Evolutionary conservation across 1,284 basidiomycete genomes (phyloP), one percentile per base, ranked within the genome.

Genomic region (Boletus semigastroideus): DNA sequence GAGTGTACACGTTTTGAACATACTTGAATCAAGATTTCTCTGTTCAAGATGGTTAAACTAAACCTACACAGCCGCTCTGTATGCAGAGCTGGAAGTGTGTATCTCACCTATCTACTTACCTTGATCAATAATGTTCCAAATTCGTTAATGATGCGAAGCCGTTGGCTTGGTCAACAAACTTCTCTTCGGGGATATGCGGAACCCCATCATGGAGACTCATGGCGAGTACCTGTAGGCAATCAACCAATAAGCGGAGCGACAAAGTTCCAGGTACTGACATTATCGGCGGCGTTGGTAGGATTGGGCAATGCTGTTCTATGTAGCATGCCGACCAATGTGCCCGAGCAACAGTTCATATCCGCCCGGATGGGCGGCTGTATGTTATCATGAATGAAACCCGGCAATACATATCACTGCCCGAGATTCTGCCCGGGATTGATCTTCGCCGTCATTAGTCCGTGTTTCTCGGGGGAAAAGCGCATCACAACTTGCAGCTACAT

Each of bases 251-350:
- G 17, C 6, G 25, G 13, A 27, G 25, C 13, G 14, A 52, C 8
- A 27, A 50, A 16, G 39, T 25, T 9, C 17, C 22, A 27, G 34
- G 17, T 19, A 41, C 82, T 50, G 64, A 85, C 83, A 63, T 87
- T 87, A 73, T 91, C 87, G 3, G 91, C 90, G 34, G 90, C 90
- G 64, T 92, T 92, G 19, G 87, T 92, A 68, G 94, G 92, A 60
- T 93, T 88, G 68, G 93, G 92, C 7, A 93, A 94, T 2, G 90
- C 90, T 0, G 88, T n/a, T n/a, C n/a, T n/a, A 87, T 1, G 91
- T 92, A 9, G 88, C 91, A 64, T 94, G 92, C 62, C 83, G 85
- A 47, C 87, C 87, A 59, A 90, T 81, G 41, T 78, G 80, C 59
- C 82, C 80, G 62, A 81, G 77, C 59, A 90, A 72, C 31, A 87